Percentiles rank a stretch among this genome's conserved stretches.
Evolutionary conservation across 345 rosid genomes (phyloP).

Genomic region (Isatis tinctoria): DNA sequence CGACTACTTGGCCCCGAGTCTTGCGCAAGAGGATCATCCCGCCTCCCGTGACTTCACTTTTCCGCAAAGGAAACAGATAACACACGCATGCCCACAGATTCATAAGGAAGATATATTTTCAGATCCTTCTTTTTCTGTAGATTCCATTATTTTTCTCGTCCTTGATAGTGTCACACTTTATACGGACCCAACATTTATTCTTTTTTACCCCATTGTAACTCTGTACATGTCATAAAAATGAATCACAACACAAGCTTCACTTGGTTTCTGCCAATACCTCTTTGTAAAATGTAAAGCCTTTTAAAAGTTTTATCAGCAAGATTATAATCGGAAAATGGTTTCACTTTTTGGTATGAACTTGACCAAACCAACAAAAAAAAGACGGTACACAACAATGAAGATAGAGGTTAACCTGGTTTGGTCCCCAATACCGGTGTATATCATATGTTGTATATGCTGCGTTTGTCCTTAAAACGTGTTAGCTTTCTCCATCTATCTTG

Average conservation of each 20-base stretch:
- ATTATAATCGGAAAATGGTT: not conserved
- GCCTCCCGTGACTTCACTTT: not conserved
- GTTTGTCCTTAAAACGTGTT: not conserved
- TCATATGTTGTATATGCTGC: not conserved
- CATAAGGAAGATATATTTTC: slow-evolving; percentile 9
- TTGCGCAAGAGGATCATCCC: not conserved
- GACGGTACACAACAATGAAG: not conserved
- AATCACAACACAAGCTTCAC: not conserved
- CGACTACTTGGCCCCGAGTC: slow-evolving; percentile 2
- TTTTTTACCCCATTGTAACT: not conserved
- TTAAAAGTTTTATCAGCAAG: not conserved
- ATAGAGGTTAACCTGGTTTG: not conserved
- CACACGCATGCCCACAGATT: slow-evolving; percentile 10
- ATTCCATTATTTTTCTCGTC: slow-evolving; percentile 13
- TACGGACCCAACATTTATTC: slow-evolving; percentile 17
- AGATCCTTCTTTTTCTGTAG: slow-evolving; percentile 24
- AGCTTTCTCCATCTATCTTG: not conserved
- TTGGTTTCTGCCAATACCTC: not conserved
- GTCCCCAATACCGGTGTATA: not conserved
- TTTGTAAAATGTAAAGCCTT: not conserved
- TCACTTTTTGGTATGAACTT: not conserved
- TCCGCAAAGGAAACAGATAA: not conserved
- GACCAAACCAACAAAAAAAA: not conserved
- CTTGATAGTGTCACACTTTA: slow-evolving; percentile 18
- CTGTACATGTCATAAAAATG: slow-evolving; percentile 20